Conservation (phyloP, 345 rosid species). For the Camelina neglecta region DNA sequence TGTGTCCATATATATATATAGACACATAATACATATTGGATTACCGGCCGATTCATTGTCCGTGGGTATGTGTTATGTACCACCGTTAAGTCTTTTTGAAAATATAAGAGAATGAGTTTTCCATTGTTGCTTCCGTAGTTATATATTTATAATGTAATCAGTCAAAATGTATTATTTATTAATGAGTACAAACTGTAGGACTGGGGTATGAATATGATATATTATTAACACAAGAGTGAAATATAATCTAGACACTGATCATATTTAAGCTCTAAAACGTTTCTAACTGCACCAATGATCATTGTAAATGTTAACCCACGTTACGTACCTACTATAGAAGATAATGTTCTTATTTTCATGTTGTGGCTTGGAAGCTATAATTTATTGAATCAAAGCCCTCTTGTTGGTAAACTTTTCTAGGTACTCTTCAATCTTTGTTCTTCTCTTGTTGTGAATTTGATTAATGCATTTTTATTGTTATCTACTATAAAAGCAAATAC, state of each 20-base stretch:
- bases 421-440: slow-evolving; percentile 1
- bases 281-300: slow-evolving; percentile 9
- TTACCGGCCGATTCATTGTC: background rate
- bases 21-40: background rate
- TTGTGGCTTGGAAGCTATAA: slow-evolving; percentile 23
- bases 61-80: background rate
- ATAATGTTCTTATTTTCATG: slow-evolving; percentile 28
- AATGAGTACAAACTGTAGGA: no score
- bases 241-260: no score
- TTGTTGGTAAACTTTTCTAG: slow-evolving; percentile 7
- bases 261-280: background rate
- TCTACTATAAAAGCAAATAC: slow-evolving; percentile 16
- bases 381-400: background rate
- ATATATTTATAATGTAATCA: background rate
- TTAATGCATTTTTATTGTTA: slow-evolving; percentile 1
- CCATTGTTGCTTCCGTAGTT: background rate
- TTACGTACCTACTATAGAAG: no score
- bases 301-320: background rate
- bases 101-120: background rate
- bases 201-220: no score
- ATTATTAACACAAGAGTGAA: no score
- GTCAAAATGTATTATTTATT: background rate
- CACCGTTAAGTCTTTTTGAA: background rate
- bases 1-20: background rate
- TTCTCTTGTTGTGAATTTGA: slow-evolving; percentile 6